A percentile compares a stretch with the other conserved stretches of the same genome.
Conservation (phyloP, 768 basidiomycete genomes). For the Leccinum fibrillosum region DNA sequence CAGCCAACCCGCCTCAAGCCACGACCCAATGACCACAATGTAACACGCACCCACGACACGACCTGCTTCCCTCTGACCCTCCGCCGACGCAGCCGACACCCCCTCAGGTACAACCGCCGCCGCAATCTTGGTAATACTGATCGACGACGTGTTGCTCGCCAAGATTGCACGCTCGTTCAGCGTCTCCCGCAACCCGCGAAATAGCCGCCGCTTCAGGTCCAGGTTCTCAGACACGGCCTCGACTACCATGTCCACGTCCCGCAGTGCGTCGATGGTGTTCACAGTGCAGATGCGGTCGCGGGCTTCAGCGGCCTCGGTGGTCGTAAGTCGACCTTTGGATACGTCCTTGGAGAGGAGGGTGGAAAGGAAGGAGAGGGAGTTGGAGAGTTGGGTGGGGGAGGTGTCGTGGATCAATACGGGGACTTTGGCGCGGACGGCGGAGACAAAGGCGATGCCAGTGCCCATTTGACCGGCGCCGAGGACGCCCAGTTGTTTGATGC, state of each 20-base stretch:
- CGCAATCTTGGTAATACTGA: constrained; percentile 93
- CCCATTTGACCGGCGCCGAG: constrained; percentile 90
- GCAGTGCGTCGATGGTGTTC: constrained; percentile 54
- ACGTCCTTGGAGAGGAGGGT: constrained; percentile 88
- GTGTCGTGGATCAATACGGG: constrained; percentile 85
- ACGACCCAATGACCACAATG: not conserved
- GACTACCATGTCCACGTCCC: constrained; percentile 87
- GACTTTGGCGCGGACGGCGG: constrained; percentile 81
- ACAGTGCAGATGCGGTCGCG: constrained; percentile 62
- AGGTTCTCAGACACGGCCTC: constrained; percentile 93
- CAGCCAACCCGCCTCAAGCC: not conserved
- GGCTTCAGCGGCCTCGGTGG: constrained; percentile 71
- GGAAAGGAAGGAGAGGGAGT: constrained; percentile 73
- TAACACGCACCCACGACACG: constrained; percentile 72
- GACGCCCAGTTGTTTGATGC: constrained; percentile 72
- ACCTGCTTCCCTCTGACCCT: constrained; percentile 60
- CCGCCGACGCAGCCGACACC: constrained; percentile 53
- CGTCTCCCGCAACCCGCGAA: constrained; percentile 63
- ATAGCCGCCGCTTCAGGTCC: constrained; percentile 73
- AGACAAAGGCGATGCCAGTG: constrained; percentile 86
- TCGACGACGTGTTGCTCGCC: constrained; percentile 91
- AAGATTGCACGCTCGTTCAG: constrained; percentile 74
- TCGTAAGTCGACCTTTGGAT: constrained; percentile 69
- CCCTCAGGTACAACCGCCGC: constrained; percentile 67
- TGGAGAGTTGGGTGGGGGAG: constrained; percentile 67